Conservation (phyloP, 148 eudicot genomes). For the Chenopodium quinoa region DNA sequence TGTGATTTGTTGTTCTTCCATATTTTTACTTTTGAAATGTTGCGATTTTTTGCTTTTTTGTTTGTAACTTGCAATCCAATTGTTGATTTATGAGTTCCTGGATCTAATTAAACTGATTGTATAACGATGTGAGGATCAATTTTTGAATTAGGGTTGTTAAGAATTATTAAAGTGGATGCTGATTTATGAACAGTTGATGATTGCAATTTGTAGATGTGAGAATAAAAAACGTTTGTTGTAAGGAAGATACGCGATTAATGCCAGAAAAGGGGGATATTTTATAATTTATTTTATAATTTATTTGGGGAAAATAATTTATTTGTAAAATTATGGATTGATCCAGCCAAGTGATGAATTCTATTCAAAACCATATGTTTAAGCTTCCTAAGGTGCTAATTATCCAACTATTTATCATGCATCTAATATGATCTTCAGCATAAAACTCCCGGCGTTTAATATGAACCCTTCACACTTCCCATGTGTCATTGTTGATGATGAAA, state of each 20-base stretch:
- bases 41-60: neutral
- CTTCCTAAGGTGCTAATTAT: neutral
- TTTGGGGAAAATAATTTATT: neutral
- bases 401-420: too few relatives aligned
- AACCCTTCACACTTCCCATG: neutral
- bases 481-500: neutral
- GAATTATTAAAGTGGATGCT: neutral
- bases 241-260: neutral
- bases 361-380: neutral
- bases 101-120: neutral
- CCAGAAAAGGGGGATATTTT: neutral
- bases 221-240: neutral
- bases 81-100: neutral
- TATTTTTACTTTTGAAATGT: neutral
- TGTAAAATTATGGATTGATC: neutral
- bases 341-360: neutral
- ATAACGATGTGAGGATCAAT: neutral
- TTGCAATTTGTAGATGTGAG: neutral
- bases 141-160: neutral
- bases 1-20: neutral
- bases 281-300: too few relatives aligned
- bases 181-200: neutral
- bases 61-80: neutral
- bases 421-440: too few relatives aligned
- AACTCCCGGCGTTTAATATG: too few relatives aligned